Base-by-base conservation (phyloP, 371 early-diverging fungal species). In the Mucor circinelloides region DNA sequence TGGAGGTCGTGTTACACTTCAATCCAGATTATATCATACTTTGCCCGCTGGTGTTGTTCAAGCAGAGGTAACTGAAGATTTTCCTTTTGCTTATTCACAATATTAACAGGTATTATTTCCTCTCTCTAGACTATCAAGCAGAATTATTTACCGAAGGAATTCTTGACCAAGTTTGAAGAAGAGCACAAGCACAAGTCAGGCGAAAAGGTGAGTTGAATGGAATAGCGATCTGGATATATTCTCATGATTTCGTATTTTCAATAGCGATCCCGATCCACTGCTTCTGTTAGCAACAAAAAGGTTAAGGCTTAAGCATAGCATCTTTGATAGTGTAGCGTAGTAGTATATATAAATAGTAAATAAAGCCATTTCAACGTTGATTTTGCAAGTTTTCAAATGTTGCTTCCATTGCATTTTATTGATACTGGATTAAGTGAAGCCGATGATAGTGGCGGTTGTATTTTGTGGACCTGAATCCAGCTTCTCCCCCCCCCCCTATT, bases 1-100 rank as follows among this genome's bases (percentile, higher is more conserved):
- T 72, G 89, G 88, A 12, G 89, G 85, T 12, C 77, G 79, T 25
- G 80, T 91, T 12, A 80, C 76, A 10, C 73, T 90, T 8, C 90
- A 91, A 12, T 76, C 85, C 12, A 89, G 89, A 52, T 69, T 95
- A 0, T 94, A 81, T 64, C 67, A 67, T 31, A 46, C 69, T 10
- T 62, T 89, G 32, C 70, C 85, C 6, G 34, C 79, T 2, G 73
- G 72, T 34, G 50, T 68, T 3, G 67, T 77, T 19, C 87, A 79
- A 44, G 63, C 73, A 15, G 84, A 85, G 77, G 87, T 87, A 75
- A 60, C 31, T 58, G 2, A 21, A 32, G 4, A 40, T n/a, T 13
- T n/a, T 6, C 15, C 36, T 30, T 21, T 17, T 10, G 32, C 0
- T 6, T 8, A 56, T 36, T 0, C n/a, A 9, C 19, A 54, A 30